Evolutionary conservation across 495 filamentous ascomycete genomes (phyloP), one percentile per base, ranked within the genome.

Genomic region (Astrothelium subdiscretum): DNA sequence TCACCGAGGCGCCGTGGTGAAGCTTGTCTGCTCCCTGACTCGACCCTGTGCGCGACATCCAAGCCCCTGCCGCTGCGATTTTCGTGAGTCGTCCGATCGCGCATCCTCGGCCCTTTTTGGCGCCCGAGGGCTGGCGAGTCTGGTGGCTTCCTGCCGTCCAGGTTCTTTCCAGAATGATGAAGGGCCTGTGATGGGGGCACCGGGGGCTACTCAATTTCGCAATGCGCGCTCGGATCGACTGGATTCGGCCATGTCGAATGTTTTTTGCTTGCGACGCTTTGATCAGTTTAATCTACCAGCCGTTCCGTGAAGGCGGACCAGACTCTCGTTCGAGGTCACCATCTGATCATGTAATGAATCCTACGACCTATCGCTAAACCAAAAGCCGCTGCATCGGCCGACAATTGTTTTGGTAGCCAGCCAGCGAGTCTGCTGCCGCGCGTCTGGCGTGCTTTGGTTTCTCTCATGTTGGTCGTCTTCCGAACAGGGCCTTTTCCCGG

Each of bases 41-140:
- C 24, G 48, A 54, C 48, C 48, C 48, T 54, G 48, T 24, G 48
- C 48, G 48, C 48, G 48, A 54, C 48, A 54, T 54, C 48, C 8
- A n/a, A 27, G 48, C 48, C 48, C 48, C 48, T 54, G 48, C 24
- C 48, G 24, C 22, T 54, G 48, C 48, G 48, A 54, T 54, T 54
- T 54, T 54, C 48, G 48, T 54, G 48, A 54, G 48, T 54, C 48
- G 48, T 24, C 48, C 48, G 48, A 54, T 54, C 48, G 48, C 48
- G 48, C 48, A 29, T 15, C 5, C 43, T 20, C 20, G 5, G 48
- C 5, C 48, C 20, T 27, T 6, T 26, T 29, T 54, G 48, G 48
- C 48, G 48, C 22, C 48, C 20, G n/a, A 18, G 43, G 43, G 13
- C 43, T 48, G 43, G 43, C 22, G 15, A 54, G 48, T 24, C 48